Percentiles rank a stretch among this genome's conserved stretches.
These are phyloP conservation scores for Edhazardia aedis DNA, from an alignment of 371 early-diverging fungal species.

Conservation along the genomic window DNA sequence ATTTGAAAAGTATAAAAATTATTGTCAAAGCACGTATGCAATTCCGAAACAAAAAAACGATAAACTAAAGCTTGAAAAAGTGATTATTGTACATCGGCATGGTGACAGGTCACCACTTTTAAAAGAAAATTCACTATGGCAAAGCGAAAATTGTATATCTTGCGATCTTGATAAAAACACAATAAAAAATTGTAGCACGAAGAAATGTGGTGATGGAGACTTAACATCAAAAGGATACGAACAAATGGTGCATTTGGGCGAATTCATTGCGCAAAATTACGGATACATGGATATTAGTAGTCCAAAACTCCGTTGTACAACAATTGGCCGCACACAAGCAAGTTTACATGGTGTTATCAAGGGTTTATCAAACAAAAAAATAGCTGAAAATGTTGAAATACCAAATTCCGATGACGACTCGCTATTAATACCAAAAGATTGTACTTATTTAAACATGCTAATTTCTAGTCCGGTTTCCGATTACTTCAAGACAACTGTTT, in stretches of 20 bases:
- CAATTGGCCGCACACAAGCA: slow-evolving; percentile 15
- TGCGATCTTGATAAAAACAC: slow-evolving; percentile 6
- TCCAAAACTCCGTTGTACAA: slow-evolving; percentile 11
- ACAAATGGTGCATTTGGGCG: slow-evolving; percentile 31
- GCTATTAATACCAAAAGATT: slow-evolving; percentile 3
- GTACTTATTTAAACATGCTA: not conserved
- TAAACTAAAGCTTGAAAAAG: slow-evolving; percentile 1
- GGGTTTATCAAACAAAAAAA: slow-evolving; percentile 4
- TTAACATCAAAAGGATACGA: slow-evolving; percentile 30
- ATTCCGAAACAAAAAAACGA: not conserved
- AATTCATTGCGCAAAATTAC: slow-evolving; percentile 31
- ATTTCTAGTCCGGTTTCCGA: not conserved
- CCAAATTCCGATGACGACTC: not conserved
- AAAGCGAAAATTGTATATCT: slow-evolving; percentile 17
- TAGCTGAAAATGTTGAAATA: slow-evolving; percentile 4
- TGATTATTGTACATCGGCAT: slow-evolving; percentile 36
- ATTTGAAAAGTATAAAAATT: not conserved
- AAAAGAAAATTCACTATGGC: slow-evolving; percentile 9
- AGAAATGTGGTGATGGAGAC: slow-evolving; percentile 18
- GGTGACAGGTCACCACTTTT: slow-evolving; percentile 33
- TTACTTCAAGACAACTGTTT: not conserved
- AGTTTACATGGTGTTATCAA: slow-evolving; percentile 15
- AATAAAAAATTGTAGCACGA: slow-evolving; percentile 14
- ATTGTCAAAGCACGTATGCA: not conserved
- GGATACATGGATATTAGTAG: not conserved